These are phyloP conservation scores for Miamiensis avidus DNA, from an alignment of 169 alveolate species.

Conservation along the genomic window DNA sequence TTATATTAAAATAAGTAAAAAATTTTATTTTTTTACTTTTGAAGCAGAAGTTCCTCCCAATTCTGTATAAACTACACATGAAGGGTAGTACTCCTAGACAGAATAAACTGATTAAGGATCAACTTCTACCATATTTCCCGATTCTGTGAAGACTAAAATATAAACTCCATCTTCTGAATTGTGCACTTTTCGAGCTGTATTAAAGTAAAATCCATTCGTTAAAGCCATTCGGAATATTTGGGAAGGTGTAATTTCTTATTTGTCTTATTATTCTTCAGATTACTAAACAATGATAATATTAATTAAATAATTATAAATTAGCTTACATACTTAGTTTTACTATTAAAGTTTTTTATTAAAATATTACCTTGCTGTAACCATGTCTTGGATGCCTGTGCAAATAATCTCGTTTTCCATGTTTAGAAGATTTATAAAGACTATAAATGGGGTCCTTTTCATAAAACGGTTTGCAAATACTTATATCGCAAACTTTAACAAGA, in stretches of 20 bases:
- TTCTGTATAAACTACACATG: slow-evolving; percentile 73
- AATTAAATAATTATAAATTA: no score
- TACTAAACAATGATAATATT: background rate
- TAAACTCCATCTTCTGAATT: slow-evolving; percentile 70
- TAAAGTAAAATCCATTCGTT: slow-evolving; percentile 65
- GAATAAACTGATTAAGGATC: slow-evolving; percentile 54
- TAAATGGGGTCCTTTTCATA: slow-evolving; percentile 59
- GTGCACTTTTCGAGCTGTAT: slow-evolving; percentile 61
- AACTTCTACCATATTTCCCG: slow-evolving; percentile 63
- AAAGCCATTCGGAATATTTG: slow-evolving; percentile 47
- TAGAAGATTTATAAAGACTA: slow-evolving; percentile 36
- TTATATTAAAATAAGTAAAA: background rate
- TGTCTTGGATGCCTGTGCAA: background rate
- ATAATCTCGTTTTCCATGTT: background rate
- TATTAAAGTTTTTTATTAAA: background rate
- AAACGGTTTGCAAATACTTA: slow-evolving; percentile 32
- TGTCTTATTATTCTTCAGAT: slow-evolving; percentile 37
- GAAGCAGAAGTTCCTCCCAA: slow-evolving; percentile 55
- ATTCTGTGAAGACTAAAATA: slow-evolving; percentile 58
- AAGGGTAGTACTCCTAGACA: slow-evolving; percentile 61
- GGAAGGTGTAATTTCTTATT: slow-evolving; percentile 36
- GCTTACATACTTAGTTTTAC: background rate
- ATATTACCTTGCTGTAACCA: slow-evolving; percentile 43
- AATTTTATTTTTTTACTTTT: slow-evolving; percentile 4
- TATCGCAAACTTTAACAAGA: slow-evolving; percentile 34